phyloP scores from a whole-genome alignment of 495 filamentous ascomycete genomes.

The Jackrogersella multiformis region DNA sequence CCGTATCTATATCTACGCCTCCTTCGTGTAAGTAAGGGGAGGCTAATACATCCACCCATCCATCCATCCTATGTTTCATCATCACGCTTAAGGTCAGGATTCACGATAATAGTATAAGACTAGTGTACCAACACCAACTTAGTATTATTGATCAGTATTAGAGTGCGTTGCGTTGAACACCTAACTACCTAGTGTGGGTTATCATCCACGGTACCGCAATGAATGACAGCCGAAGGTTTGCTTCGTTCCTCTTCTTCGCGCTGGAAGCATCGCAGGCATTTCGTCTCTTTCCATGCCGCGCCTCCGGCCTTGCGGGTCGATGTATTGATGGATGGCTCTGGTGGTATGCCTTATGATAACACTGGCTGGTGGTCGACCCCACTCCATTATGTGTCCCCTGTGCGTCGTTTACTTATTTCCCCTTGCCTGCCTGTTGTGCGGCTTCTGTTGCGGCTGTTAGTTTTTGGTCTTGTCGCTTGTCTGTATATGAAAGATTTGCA shows the following conservation, averaged over 20 bases:
- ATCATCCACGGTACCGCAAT: neutral
- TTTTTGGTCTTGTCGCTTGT: neutral
- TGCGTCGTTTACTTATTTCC: constrained; percentile 44
- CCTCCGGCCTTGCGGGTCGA: neutral
- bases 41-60: too few species aligned
- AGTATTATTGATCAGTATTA: neutral
- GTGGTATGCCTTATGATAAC: neutral
- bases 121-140: neutral
- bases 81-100: too few species aligned
- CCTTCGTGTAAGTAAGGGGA: too few species aligned
- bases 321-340: neutral
- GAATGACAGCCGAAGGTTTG: neutral
- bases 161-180: neutral
- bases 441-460: constrained; percentile 49
- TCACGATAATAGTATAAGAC: too few species aligned
- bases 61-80: too few species aligned
- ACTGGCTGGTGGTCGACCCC: neutral
- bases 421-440: constrained; percentile 54
- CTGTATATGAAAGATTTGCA: neutral
- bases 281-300: neutral
- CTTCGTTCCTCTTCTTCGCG: constrained; percentile 1
- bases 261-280: neutral
- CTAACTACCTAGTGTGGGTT: too few species aligned
- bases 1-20: too few species aligned
- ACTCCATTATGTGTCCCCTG: neutral